Percentiles rank a stretch among this genome's conserved stretches.
phyloP scores from a whole-genome alignment of 805 yeast species.

The Candida xyloterini region DNA sequence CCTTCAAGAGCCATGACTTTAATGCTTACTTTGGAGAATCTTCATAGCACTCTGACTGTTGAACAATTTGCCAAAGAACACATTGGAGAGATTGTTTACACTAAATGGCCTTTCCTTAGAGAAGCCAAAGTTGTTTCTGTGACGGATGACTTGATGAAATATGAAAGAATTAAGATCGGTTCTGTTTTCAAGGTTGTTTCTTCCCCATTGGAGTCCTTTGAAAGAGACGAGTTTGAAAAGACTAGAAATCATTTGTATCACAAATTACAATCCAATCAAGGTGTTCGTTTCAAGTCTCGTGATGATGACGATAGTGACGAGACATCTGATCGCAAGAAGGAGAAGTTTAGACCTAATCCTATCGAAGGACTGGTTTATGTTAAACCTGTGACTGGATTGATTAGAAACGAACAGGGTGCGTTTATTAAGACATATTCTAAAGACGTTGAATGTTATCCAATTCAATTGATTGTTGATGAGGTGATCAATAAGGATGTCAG shows the following conservation, averaged over 20 bases:
- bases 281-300: slow-evolving; percentile 33
- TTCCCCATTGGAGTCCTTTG: slow-evolving; percentile 45
- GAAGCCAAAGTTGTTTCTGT: slow-evolving; percentile 73
- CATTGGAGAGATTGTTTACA: slow-evolving; percentile 61
- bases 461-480: slow-evolving; percentile 73
- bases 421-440: slow-evolving; percentile 66
- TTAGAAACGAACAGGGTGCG: slow-evolving; percentile 69
- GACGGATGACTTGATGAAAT: slow-evolving; percentile 50
- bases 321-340: slow-evolving; percentile 1
- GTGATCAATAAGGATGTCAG: slow-evolving; percentile 75
- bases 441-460: slow-evolving; percentile 58
- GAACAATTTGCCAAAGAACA: slow-evolving; percentile 65
- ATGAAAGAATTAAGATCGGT: slow-evolving; percentile 38
- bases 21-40: slow-evolving; percentile 58
- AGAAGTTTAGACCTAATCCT: slow-evolving; percentile 17
- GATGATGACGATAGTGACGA: not conserved
- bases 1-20: slow-evolving; percentile 83
- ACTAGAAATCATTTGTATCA: slow-evolving; percentile 39
- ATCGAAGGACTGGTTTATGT: slow-evolving; percentile 64
- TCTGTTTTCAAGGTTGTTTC: slow-evolving; percentile 29
- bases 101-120: slow-evolving; percentile 87
- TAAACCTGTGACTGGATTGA: slow-evolving; percentile 74
- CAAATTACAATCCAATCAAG: slow-evolving; percentile 51
- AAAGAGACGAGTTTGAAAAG: slow-evolving; percentile 43
- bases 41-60: slow-evolving; percentile 51